Conservation (phyloP, 176 grass and related monocot genomes). For the Elymus sibiricus region DNA sequence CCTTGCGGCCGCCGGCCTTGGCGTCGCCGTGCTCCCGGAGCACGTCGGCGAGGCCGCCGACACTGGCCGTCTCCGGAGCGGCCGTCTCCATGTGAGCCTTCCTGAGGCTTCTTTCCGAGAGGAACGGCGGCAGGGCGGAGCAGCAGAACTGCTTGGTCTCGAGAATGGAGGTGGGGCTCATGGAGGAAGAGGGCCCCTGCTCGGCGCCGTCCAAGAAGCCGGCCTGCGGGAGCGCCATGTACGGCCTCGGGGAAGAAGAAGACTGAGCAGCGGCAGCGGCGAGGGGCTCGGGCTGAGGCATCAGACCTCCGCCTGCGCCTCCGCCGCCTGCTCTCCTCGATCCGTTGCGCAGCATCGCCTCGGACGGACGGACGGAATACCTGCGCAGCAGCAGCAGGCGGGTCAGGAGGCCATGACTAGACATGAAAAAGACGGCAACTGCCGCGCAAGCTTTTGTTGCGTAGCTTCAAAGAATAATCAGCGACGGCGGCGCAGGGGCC, state of each 20-base stretch:
- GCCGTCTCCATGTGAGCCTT: constrained; percentile 20
- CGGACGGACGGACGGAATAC: not conserved
- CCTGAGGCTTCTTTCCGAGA: constrained; percentile 49
- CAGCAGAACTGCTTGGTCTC: constrained; percentile 71
- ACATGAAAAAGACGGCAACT: constrained; percentile 45
- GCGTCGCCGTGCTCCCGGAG: constrained; percentile 43
- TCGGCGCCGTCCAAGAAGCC: constrained; percentile 47
- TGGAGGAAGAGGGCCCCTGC: constrained; percentile 30
- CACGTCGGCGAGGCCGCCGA: constrained; percentile 76
- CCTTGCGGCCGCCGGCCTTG: constrained; percentile 45
- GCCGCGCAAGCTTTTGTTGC: constrained; percentile 39
- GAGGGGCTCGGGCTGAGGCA: constrained; percentile 44
- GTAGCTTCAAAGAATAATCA: constrained; percentile 53
- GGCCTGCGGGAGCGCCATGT: constrained; percentile 49
- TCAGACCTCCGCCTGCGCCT: constrained; percentile 7
- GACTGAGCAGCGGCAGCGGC: constrained; percentile 21
- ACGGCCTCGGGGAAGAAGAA: constrained; percentile 44
- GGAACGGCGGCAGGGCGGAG: constrained; percentile 39
- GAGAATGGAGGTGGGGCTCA: constrained; percentile 93
- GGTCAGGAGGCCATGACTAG: constrained; percentile 15
- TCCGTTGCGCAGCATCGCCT: constrained; percentile 55
- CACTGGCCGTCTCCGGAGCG: constrained; percentile 23
- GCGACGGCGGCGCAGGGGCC: constrained; percentile 28
- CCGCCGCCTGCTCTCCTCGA: constrained; percentile 46
- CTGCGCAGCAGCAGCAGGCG: constrained; percentile 7